Base-by-base conservation (phyloP, 1,284 basidiomycete genomes). In the Somion occarium region DNA sequence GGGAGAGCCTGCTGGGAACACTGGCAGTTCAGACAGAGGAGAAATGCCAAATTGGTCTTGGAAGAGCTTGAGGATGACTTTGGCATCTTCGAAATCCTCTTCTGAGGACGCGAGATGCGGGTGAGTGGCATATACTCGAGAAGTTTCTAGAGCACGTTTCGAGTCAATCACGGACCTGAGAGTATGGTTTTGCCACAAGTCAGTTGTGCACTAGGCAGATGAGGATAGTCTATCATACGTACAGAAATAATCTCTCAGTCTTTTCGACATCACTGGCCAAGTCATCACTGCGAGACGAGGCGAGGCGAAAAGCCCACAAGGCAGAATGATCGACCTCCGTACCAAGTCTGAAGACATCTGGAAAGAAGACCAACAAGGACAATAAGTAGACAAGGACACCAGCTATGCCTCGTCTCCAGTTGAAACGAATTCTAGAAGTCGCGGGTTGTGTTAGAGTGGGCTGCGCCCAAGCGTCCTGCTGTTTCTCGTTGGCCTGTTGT, bases 71-170 rank as follows among this genome's bases (percentile, higher is more conserved):
- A 90, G 73, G 48, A 88, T 75, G 44, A 73, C 70, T 57, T 79
- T 79, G 3, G 88, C 85, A 53, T 87, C 83, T 34, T 73, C 67
- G 48, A 83, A 73, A 66, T 90, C 88, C 53, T 79, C 78, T 1
- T 68, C 59, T 12, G 84, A 82, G 25, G 88, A 86, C 2, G 87
- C 87, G 44, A 89, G 69, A 66, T 91, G 88, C 23, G 88, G 87
- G 56, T 83, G 79, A 1, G 78, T 79, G 1, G 83, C 82, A 65
- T 79, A 85, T 30, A 69, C 63, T 24, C 78, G 78, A 24, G 83
- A 88, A 5, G 77, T 72, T 37, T 69, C 67, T 3, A 82, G 62
- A 9, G 83, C 83, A 55, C 77, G 82, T 42, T 73, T 72, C 5
- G 72, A 61, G 56, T 73, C 75, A 0, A 84, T 84, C 18, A 83